Evolutionary conservation across 805 yeast species (phyloP).

Genomic region (Maudiozyma bulderi): DNA sequence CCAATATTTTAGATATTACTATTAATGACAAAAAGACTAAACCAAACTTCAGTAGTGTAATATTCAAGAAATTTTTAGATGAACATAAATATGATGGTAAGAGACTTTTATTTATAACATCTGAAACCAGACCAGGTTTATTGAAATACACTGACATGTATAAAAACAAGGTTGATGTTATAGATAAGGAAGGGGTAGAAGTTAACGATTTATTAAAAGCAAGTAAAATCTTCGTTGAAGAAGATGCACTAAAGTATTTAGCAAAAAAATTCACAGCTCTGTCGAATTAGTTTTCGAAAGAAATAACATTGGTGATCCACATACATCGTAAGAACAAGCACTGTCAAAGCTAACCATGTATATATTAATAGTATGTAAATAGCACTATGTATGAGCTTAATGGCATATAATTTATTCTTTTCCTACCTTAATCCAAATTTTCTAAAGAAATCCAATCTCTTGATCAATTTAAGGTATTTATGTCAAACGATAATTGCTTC

Average conservation of each 20-base stretch:
- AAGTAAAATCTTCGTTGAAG: constrained; percentile 62
- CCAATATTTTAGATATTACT: constrained; percentile 15
- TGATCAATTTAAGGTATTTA: too few species aligned
- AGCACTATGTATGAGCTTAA: too few species aligned
- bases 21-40: not conserved
- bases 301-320: too few species aligned
- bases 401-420: too few species aligned
- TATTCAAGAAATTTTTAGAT: constrained; percentile 39
- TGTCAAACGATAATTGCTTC: not conserved
- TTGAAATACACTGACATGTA: constrained; percentile 45
- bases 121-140: constrained; percentile 50
- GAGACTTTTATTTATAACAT: constrained; percentile 59
- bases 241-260: constrained; percentile 58
- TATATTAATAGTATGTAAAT: not conserved
- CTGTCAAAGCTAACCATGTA: not conserved
- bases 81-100: constrained; percentile 38
- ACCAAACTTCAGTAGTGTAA: not conserved
- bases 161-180: constrained; percentile 49
- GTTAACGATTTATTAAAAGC: constrained; percentile 80
- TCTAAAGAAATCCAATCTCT: too few species aligned
- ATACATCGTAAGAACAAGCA: not conserved
- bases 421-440: too few species aligned
- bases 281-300: not conserved
- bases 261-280: constrained; percentile 23
- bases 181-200: constrained; percentile 68